Evolutionary conservation across 2,329 filamentous ascomycete species (phyloP), one percentile per base, ranked within the genome.

Genomic region (Grosmannia penicillata): DNA sequence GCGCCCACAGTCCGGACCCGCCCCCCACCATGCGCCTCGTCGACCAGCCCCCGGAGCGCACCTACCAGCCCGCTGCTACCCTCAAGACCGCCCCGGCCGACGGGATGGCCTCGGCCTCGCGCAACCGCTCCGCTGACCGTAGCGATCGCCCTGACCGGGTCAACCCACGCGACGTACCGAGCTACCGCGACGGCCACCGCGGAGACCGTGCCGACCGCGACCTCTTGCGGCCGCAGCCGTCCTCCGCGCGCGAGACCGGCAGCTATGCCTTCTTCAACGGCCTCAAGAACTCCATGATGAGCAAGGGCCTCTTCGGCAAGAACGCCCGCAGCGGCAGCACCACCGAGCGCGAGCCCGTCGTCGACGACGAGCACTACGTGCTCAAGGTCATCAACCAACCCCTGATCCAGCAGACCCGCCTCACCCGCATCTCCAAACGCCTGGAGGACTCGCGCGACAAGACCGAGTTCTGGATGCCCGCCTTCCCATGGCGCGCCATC

Each of bases 401-500:
- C 2, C 63, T 96, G 23, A 70, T 93, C 21, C 81, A 94, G 55
- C 89, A 96, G 59, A 87, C 87, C 7, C 76, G 89, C n/a, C 66
- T 78, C 46, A 95, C 89, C 0, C 74, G 89, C 45, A 95, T 96
- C 53, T 93, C 86, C 8, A 93, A 89, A 58, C 75, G 81, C 23
- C 64, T 96, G 31, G 84, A 93, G 52, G 75, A 82, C 43, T 94
- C 87, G 9, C 75, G 79, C 45, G 89, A 96, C 53, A 95, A 95
- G 66, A 96, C 89, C 1, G 89, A 95, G 53, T 96, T 93, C 53
- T 96, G 89, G 89, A 94, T 96, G 87, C 89, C 89, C 11, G 83
- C 86, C 7, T 78, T 96, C 42, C 87, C 89, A 1, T 95, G 89
- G 82, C 72, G 89, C 45, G 93, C 86, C 42, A 95, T 96, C 47